phyloP scores from a whole-genome alignment of 208 protist species.

The Herpetomonas samuelpessoai region DNA sequence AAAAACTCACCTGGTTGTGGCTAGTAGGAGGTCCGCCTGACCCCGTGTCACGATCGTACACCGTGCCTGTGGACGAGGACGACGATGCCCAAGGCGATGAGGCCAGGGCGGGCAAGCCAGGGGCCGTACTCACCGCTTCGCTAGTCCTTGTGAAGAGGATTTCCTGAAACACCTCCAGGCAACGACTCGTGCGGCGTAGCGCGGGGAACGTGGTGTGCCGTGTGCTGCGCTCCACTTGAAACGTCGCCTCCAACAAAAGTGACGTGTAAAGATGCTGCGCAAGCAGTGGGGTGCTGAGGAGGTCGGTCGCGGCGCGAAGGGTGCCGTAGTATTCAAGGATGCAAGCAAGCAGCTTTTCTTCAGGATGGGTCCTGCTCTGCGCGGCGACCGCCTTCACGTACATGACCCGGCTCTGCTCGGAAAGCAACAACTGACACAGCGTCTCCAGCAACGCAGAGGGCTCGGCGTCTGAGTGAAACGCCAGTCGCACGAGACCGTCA shows the following conservation, averaged over 20 bases:
- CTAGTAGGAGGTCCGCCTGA: too few relatives aligned
- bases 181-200: constrained; percentile 53
- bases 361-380: constrained; percentile 1
- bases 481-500: constrained; percentile 27
- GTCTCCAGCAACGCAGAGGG: constrained; percentile 38
- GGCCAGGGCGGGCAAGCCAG: too few relatives aligned
- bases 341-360: constrained; percentile 11
- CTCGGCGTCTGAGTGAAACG: constrained; percentile 35
- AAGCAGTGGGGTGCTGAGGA: constrained; percentile 24
- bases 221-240: constrained; percentile 57
- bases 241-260: constrained; percentile 67
- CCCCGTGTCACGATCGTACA: too few relatives aligned
- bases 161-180: constrained; percentile 83
- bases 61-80: not conserved
- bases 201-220: constrained; percentile 22
- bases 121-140: not conserved
- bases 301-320: constrained; percentile 39
- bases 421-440: constrained; percentile 29
- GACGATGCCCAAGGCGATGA: not conserved
- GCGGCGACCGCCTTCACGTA: constrained; percentile 34
- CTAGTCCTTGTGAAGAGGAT: constrained; percentile 29
- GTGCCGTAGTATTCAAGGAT: constrained; percentile 56
- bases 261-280: constrained; percentile 63
- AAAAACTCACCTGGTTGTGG: constrained; percentile 17
- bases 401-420: constrained; percentile 25